Evolutionary conservation across 108 stramenopile genomes (phyloP).

Genomic region (Chaetoceros muelleri): DNA sequence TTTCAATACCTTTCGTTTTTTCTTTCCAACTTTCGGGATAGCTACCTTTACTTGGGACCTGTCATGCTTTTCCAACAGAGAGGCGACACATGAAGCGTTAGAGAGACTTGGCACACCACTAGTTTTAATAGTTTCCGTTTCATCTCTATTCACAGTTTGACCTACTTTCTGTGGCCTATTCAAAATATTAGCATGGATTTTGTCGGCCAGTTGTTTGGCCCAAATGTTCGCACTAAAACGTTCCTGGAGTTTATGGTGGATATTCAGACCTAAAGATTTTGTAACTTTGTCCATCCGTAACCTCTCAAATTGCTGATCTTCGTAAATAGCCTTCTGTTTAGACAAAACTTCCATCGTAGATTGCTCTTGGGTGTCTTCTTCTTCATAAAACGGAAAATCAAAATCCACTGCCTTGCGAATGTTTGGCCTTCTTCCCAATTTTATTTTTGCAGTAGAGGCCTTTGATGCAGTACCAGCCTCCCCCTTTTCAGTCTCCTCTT

Average conservation of each 20-base stretch:
- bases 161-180: too few species aligned
- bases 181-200: conserved; percentile 2
- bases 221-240: conserved; percentile 18
- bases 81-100: too few species aligned
- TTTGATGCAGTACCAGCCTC: conserved; percentile 5
- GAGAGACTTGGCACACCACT: too few species aligned
- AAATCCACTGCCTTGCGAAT: conserved; percentile 52
- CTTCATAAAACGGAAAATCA: conserved; percentile 78
- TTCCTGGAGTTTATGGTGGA: conserved; percentile 20
- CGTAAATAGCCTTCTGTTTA: conserved; percentile 64
- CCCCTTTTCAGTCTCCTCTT: conserved; percentile 23
- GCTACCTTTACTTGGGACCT: too few species aligned
- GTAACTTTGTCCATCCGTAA: conserved; percentile 31
- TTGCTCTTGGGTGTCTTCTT: conserved; percentile 62
- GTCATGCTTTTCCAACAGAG: too few species aligned
- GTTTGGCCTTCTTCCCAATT: conserved; percentile 10
- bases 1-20: too few species aligned
- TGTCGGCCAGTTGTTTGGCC: conserved; percentile 20
- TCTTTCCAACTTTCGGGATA: too few species aligned
- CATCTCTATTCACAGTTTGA: too few species aligned
- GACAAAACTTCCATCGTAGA: conserved; percentile 52
- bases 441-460: conserved; percentile 12
- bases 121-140: too few species aligned
- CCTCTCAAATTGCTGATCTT: conserved; percentile 49
- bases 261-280: conserved; percentile 19